Evolutionary conservation across 2,329 filamentous ascomycete species (phyloP).

Genomic region (Helotiales sp.): DNA sequence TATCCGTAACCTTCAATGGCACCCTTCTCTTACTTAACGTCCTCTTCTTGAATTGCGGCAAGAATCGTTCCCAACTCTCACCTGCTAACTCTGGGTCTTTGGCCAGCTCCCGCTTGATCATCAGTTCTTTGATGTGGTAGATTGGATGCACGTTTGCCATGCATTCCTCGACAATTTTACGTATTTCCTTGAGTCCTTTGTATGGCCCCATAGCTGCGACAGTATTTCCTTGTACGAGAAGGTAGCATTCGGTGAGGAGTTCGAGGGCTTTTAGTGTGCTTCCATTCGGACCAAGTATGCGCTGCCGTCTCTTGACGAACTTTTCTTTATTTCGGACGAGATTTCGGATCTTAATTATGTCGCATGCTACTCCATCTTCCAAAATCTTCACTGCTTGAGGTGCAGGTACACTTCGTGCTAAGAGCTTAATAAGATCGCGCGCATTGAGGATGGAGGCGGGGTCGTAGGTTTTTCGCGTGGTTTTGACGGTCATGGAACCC

Average conservation of each 20-base stretch:
- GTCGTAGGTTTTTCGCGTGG: constrained; percentile 87
- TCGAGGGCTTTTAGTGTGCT: constrained; percentile 93
- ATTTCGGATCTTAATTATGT: constrained; percentile 93
- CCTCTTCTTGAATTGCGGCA: constrained; percentile 96
- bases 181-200: constrained; percentile 90
- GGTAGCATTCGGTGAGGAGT: constrained; percentile 86
- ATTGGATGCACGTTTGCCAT: constrained; percentile 92
- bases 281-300: constrained; percentile 88
- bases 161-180: constrained; percentile 87
- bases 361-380: constrained; percentile 86
- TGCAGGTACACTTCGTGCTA: constrained; percentile 87
- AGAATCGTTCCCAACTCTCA: constrained; percentile 93
- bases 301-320: constrained; percentile 91
- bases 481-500: constrained; percentile 95
- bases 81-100: constrained; percentile 84
- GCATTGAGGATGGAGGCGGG: constrained; percentile 92
- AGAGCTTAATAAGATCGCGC: constrained; percentile 88
- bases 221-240: constrained; percentile 95
- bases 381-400: constrained; percentile 94
- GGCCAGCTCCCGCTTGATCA: constrained; percentile 90
- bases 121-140: constrained; percentile 92
- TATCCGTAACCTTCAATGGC: constrained; percentile 87
- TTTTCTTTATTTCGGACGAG: constrained; percentile 91
- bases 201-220: constrained; percentile 89
- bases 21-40: constrained; percentile 80